These are phyloP conservation scores for Fragaria iinumae DNA, from an alignment of 306 rosid genomes.

Conservation along the genomic window DNA sequence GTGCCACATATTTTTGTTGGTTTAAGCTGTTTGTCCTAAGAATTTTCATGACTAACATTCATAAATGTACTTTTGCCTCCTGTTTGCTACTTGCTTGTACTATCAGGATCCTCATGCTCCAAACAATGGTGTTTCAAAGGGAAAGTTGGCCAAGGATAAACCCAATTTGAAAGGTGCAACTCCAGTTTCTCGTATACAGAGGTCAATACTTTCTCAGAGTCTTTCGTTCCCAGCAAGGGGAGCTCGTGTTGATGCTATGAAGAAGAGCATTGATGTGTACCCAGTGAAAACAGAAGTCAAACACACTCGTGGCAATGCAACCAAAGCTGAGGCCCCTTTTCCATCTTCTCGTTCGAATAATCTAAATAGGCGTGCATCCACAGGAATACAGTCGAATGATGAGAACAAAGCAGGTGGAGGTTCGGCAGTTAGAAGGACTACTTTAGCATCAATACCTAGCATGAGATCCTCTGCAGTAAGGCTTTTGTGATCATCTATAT, in stretches of 20 bases:
- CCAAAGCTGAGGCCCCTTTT: slow-evolving; percentile 34
- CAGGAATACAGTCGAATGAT: slow-evolving; percentile 49
- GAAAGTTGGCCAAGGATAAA: slow-evolving; percentile 58
- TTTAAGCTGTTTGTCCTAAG: slow-evolving; percentile 4
- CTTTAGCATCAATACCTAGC: slow-evolving; percentile 48
- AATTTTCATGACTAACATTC: slow-evolving; percentile 11
- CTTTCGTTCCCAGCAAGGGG: slow-evolving; percentile 71
- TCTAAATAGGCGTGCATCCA: slow-evolving; percentile 42
- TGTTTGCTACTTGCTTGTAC: slow-evolving; percentile 23
- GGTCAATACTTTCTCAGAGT: slow-evolving; percentile 63
- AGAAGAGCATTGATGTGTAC: slow-evolving; percentile 60
- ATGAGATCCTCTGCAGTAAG: slow-evolving; percentile 45
- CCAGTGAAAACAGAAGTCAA: slow-evolving; percentile 42
- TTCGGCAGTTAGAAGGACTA: slow-evolving; percentile 29
- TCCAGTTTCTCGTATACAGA: slow-evolving; percentile 42
- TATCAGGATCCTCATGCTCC: slow-evolving; percentile 51
- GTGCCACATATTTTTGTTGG: slow-evolving; percentile 5
- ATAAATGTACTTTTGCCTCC: not conserved
- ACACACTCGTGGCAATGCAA: slow-evolving; percentile 37
- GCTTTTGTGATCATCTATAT: not conserved
- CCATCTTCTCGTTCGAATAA: slow-evolving; percentile 27
- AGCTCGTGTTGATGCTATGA: slow-evolving; percentile 46
- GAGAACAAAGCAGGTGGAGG: slow-evolving; percentile 37
- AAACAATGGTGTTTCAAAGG: slow-evolving; percentile 46
- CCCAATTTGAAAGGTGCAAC: slow-evolving; percentile 41